These are phyloP conservation scores for Beverwykella pulmonaria DNA, from an alignment of 495 filamentous ascomycete species.

Conservation along the genomic window DNA sequence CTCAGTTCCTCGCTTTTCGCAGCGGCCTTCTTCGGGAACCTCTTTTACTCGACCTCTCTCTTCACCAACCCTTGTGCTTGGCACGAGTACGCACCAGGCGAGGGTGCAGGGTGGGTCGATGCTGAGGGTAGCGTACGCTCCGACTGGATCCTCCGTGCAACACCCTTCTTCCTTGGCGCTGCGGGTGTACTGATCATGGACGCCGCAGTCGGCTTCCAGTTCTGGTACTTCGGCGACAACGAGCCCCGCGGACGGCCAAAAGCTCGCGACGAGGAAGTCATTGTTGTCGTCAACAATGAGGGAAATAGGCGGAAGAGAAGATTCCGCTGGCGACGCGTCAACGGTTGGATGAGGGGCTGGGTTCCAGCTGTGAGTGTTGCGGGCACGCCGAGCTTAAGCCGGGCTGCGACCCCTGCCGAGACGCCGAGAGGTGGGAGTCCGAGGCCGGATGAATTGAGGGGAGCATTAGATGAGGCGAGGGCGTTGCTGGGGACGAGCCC, in stretches of 20 bases:
- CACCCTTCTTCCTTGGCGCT: slow-evolving; percentile 74
- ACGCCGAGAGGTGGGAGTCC: slow-evolving; percentile 31
- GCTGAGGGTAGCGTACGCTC: slow-evolving; percentile 57
- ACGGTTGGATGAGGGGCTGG: slow-evolving; percentile 72
- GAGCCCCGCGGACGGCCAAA: slow-evolving; percentile 31
- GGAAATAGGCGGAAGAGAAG: slow-evolving; percentile 49
- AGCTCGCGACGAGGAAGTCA: slow-evolving; percentile 18
- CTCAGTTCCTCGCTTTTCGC: slow-evolving; percentile 70
- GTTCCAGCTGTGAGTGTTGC: slow-evolving; percentile 51
- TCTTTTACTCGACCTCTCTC: slow-evolving; percentile 71
- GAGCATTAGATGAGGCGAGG: slow-evolving; percentile 31
- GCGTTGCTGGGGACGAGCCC: slow-evolving; percentile 36
- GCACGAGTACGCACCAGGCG: slow-evolving; percentile 62
- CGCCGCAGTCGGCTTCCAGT: slow-evolving; percentile 67
- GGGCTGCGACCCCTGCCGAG: slow-evolving; percentile 11
- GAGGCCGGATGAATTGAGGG: background rate
- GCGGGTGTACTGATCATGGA: slow-evolving; percentile 70
- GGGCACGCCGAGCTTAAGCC: slow-evolving; percentile 27
- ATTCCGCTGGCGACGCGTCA: slow-evolving; percentile 59
- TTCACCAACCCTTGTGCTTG: slow-evolving; percentile 70
- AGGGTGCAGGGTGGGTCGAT: slow-evolving; percentile 68
- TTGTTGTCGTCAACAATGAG: slow-evolving; percentile 22
- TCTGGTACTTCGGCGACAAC: slow-evolving; percentile 59
- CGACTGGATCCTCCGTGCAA: slow-evolving; percentile 61
- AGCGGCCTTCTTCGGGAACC: slow-evolving; percentile 72